These are phyloP conservation scores for Diplodia intermedia DNA, from an alignment of 2,329 filamentous ascomycete genomes.

Conservation along the genomic window DNA sequence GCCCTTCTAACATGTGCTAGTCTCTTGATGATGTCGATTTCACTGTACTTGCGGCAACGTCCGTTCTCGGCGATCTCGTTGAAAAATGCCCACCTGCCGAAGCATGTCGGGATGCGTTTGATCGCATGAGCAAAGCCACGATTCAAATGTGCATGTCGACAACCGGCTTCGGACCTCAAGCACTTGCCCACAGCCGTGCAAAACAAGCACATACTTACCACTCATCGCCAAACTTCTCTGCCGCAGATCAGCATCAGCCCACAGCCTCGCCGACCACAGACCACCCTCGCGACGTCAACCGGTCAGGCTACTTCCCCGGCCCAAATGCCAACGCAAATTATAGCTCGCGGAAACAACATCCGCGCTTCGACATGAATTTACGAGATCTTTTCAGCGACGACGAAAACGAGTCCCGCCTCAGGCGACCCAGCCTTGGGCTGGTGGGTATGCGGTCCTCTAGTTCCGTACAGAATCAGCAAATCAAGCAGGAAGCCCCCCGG, in stretches of 20 bases:
- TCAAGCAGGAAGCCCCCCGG: slow-evolving; percentile 34
- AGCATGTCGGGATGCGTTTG: slow-evolving; percentile 92
- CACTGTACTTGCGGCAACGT: slow-evolving; percentile 90
- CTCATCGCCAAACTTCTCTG: slow-evolving; percentile 17
- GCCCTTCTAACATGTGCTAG: slow-evolving; percentile 42
- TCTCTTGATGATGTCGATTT: slow-evolving; percentile 98
- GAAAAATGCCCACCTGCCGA: slow-evolving; percentile 95
- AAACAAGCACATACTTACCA: slow-evolving; percentile 3
- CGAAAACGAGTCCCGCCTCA: slow-evolving; percentile 47
- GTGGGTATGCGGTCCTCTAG: slow-evolving; percentile 40
- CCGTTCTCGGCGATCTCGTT: slow-evolving; percentile 87
- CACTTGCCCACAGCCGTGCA: slow-evolving; percentile 31
- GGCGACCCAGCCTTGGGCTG: slow-evolving; percentile 36
- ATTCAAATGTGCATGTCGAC: slow-evolving; percentile 93
- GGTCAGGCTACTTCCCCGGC: slow-evolving; percentile 25
- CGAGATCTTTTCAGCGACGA: slow-evolving; percentile 49
- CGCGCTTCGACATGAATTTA: slow-evolving; percentile 62
- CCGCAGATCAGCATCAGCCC: slow-evolving; percentile 16
- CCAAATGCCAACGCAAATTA: neutral
- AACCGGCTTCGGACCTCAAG: slow-evolving; percentile 72
- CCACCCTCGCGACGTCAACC: neutral
- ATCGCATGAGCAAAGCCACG: slow-evolving; percentile 92
- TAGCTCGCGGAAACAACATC: slow-evolving; percentile 44
- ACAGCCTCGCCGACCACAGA: slow-evolving; percentile 21
- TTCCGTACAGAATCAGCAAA: slow-evolving; percentile 36